Evolutionary conservation across 1,284 basidiomycete genomes (phyloP).

Genomic region (Apiotrichum domesticum): DNA sequence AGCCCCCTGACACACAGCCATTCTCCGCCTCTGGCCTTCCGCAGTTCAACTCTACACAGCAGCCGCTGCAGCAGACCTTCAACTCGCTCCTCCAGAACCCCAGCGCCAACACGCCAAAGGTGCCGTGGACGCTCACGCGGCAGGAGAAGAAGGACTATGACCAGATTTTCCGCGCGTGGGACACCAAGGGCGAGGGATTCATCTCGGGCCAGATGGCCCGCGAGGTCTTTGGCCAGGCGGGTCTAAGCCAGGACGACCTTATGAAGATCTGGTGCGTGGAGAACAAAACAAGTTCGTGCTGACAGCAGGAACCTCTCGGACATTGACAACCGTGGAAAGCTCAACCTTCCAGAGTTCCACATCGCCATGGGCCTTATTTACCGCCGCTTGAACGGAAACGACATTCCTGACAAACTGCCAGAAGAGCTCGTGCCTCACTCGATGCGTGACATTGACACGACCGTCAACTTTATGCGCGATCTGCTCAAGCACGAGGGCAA

Average conservation of each 20-base stretch:
- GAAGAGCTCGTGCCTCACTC: constrained; percentile 89
- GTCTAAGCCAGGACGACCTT: constrained; percentile 79
- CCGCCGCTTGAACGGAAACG: constrained; percentile 86
- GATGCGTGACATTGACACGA: constrained; percentile 79
- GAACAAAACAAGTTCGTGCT: background rate
- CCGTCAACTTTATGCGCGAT: constrained; percentile 85
- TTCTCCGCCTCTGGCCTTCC: constrained; percentile 48
- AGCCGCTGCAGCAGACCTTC: constrained; percentile 53
- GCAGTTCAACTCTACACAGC: constrained; percentile 52
- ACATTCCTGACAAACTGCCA: constrained; percentile 79
- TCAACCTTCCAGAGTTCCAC: constrained; percentile 95
- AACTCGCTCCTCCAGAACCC: constrained; percentile 55
- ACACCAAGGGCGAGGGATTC: constrained; percentile 67
- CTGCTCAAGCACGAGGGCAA: constrained; percentile 81
- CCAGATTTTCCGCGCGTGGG: constrained; percentile 95
- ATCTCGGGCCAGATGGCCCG: constrained; percentile 79
- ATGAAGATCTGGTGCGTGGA: constrained; percentile 81
- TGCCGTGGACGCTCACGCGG: constrained; percentile 83
- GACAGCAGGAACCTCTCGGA: constrained; percentile 76
- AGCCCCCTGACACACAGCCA: constrained; percentile 20
- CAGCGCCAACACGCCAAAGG: constrained; percentile 63
- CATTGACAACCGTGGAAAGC: constrained; percentile 81
- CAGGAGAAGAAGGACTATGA: constrained; percentile 97
- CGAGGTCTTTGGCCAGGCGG: constrained; percentile 93
- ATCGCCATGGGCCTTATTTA: constrained; percentile 99